phyloP scores from a whole-genome alignment of 1,284 basidiomycete genomes.

The Rhodotorula sp. region DNA sequence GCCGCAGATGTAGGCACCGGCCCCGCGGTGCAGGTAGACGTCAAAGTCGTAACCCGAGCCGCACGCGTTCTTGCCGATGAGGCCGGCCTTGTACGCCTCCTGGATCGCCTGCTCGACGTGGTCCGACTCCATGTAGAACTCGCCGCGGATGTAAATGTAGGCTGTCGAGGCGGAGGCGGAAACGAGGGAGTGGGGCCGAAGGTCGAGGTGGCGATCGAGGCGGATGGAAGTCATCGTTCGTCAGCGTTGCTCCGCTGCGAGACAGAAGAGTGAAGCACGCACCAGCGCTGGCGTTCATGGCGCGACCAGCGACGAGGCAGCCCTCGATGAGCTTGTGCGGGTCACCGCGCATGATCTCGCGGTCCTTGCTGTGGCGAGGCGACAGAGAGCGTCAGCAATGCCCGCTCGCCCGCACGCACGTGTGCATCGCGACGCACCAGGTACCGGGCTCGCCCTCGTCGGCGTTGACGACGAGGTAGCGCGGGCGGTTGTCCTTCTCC shows the following conservation, averaged over 20 bases:
- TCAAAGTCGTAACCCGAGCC: conserved; percentile 92
- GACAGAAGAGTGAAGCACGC: conserved; percentile 16
- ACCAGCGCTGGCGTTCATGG: conserved; percentile 90
- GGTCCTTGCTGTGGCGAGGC: conserved; percentile 67
- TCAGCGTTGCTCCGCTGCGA: background rate
- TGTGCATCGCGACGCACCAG: conserved; percentile 55
- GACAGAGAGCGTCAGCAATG: background rate
- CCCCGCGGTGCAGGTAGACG: conserved; percentile 94
- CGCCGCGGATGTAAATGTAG: conserved; percentile 98
- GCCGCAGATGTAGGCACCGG: conserved; percentile 97
- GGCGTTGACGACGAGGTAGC: conserved; percentile 96
- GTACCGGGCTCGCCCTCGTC: conserved; percentile 99
- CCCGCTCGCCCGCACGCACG: background rate
- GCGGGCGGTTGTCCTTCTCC: conserved; percentile 90
- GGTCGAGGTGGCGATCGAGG: background rate
- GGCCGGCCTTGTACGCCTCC: conserved; percentile 90
- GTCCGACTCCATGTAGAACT: conserved; percentile 93
- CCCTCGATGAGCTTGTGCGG: conserved; percentile 98
- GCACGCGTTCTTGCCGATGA: conserved; percentile 90
- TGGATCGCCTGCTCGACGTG: conserved; percentile 93
- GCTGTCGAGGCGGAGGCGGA: conserved; percentile 54
- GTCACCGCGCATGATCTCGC: conserved; percentile 96
- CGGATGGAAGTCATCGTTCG: background rate
- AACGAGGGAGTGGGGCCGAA: background rate
- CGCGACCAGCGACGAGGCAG: conserved; percentile 94